phyloP scores from a whole-genome alignment of 768 basidiomycete genomes.

The Tulasnella sp. region DNA sequence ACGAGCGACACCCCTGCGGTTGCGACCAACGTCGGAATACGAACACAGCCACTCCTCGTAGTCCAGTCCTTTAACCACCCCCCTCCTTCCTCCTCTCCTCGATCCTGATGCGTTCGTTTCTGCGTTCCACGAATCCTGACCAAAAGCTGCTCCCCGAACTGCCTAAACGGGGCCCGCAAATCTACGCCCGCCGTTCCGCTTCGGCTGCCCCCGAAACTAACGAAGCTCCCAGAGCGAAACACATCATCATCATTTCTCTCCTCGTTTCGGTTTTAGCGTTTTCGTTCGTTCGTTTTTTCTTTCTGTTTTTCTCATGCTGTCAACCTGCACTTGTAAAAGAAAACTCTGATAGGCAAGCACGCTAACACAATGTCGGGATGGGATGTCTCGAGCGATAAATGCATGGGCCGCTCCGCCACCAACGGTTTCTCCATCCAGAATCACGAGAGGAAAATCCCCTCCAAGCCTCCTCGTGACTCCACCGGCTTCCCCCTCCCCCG shows the following conservation, averaged over 20 bases:
- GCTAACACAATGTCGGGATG: background rate
- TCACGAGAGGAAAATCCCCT: background rate
- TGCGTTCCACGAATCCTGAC: background rate
- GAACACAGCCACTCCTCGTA: background rate
- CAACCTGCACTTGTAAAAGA: background rate
- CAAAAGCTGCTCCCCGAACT: background rate
- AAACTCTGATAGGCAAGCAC: background rate
- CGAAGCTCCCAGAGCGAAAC: background rate
- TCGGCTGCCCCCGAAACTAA: conserved; percentile 2
- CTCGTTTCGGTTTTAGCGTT: background rate
- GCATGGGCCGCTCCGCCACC: no score
- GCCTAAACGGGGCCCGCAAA: background rate
- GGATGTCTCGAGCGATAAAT: background rate
- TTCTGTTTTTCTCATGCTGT: background rate
- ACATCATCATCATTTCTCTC: background rate
- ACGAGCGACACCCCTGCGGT: background rate
- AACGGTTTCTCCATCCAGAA: no score
- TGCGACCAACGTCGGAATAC: background rate
- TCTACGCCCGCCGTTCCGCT: background rate
- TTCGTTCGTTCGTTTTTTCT: background rate
- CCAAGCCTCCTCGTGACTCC: background rate
- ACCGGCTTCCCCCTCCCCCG: no score
- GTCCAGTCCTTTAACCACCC: no score
- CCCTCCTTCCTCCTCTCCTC: background rate
- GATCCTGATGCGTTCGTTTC: background rate